Percentiles rank a stretch among this genome's conserved stretches.
phyloP scores from a whole-genome alignment of 164 flowering plant species.

The Houttuynia cordata region DNA sequence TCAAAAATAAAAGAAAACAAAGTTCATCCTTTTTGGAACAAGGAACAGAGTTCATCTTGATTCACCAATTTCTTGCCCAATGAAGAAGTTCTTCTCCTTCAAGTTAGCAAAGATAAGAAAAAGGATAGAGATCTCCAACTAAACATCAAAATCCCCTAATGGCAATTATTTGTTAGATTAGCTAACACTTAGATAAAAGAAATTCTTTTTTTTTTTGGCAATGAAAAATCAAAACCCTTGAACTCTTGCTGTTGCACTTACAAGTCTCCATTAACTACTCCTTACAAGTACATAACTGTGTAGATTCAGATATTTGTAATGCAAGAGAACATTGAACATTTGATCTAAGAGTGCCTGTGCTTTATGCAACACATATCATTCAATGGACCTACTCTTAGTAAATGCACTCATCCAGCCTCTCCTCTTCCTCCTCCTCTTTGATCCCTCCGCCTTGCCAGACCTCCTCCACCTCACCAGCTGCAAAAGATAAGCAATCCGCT shows the following conservation, averaged over 20 bases:
- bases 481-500: constrained; percentile 67
- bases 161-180: background rate
- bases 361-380: constrained; percentile 12
- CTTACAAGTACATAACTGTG: background rate
- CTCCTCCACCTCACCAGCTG: constrained; percentile 60
- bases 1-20: too few relatives aligned
- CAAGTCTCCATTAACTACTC: background rate
- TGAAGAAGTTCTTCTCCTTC: background rate
- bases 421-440: too few relatives aligned
- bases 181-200: too few relatives aligned
- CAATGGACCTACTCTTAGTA: constrained; percentile 50
- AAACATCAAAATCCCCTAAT: background rate
- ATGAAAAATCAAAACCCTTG: background rate
- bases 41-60: too few relatives aligned
- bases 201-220: too few relatives aligned
- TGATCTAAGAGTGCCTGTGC: background rate
- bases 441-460: constrained; percentile 43
- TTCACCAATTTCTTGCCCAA: background rate
- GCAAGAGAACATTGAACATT: background rate
- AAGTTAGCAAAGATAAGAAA: background rate
- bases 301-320: too few relatives aligned
- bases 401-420: constrained; percentile 63
- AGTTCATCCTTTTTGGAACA: too few relatives aligned
- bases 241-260: background rate
- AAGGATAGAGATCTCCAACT: background rate